phyloP scores from a whole-genome alignment of 768 basidiomycete genomes.

The Boletellus sp. region DNA sequence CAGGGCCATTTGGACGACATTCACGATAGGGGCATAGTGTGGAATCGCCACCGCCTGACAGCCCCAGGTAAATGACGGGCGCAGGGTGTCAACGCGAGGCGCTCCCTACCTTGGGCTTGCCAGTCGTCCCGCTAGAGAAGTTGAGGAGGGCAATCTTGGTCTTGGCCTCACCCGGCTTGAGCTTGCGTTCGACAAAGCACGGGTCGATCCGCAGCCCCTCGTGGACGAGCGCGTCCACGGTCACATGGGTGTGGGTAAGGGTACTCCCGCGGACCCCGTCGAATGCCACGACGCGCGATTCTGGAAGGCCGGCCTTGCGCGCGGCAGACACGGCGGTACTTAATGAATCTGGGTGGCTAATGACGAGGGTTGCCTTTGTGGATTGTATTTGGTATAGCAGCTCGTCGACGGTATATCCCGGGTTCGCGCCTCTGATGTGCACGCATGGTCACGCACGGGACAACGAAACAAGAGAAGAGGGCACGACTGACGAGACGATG shows the following conservation, averaged over 20 bases:
- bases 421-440: constrained; percentile 31
- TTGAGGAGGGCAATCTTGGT: constrained; percentile 62
- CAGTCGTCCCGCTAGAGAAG: constrained; percentile 77
- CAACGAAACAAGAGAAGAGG: neutral
- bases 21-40: constrained; percentile 62
- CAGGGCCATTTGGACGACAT: constrained; percentile 55
- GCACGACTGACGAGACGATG: constrained; percentile 49
- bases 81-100: neutral
- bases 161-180: constrained; percentile 56
- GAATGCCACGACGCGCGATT: constrained; percentile 27
- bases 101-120: constrained; percentile 35
- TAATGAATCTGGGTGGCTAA: constrained; percentile 30
- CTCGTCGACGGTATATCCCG: constrained; percentile 32
- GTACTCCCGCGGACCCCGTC: constrained; percentile 13
- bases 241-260: constrained; percentile 13
- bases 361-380: constrained; percentile 26
- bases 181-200: constrained; percentile 43
- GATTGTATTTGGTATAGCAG: constrained; percentile 31
- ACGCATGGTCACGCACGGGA: neutral
- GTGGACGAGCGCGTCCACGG: constrained; percentile 50
- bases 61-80: neutral
- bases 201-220: constrained; percentile 32
- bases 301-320: constrained; percentile 27
- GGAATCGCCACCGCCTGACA: constrained; percentile 61
- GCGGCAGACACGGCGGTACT: constrained; percentile 30